These are phyloP conservation scores for Mortierella sp. DNA, from an alignment of 371 early-diverging fungal genomes.

Conservation along the genomic window DNA sequence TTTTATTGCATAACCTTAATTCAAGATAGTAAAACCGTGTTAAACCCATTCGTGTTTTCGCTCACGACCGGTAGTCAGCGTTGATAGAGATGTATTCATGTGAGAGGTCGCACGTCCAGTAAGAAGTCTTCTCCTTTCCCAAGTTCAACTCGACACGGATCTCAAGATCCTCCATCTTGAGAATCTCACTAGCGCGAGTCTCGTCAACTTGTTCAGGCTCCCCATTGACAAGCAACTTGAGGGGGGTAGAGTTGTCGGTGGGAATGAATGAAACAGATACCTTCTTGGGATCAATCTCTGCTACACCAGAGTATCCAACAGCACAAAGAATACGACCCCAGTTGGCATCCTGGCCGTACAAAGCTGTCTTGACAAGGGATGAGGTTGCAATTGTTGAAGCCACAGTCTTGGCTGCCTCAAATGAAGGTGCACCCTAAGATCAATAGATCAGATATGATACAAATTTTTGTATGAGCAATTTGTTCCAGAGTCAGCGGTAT, in stretches of 20 bases:
- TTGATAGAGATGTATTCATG: slow-evolving; percentile 96
- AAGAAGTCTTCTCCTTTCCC: slow-evolving; percentile 80
- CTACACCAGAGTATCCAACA: slow-evolving; percentile 82
- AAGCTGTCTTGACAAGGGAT: slow-evolving; percentile 94
- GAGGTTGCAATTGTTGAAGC: slow-evolving; percentile 92
- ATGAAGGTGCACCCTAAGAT: slow-evolving; percentile 74
- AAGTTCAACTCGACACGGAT: slow-evolving; percentile 85
- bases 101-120: slow-evolving; percentile 96
- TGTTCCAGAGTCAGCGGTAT: neutral
- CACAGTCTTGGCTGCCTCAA: slow-evolving; percentile 84
- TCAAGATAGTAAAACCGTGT: too few species aligned
- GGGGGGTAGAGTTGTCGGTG: slow-evolving; percentile 68
- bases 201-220: slow-evolving; percentile 89
- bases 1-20: too few species aligned
- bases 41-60: too few species aligned
- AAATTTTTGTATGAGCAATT: neutral
- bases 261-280: slow-evolving; percentile 84
- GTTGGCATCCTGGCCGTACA: slow-evolving; percentile 97
- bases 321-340: slow-evolving; percentile 95
- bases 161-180: slow-evolving; percentile 86
- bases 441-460: neutral
- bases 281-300: slow-evolving; percentile 76
- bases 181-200: slow-evolving; percentile 82
- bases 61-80: slow-evolving; percentile 87
- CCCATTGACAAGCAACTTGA: slow-evolving; percentile 84